Evolutionary conservation across 139 green algal genomes (phyloP).

Genomic region (Zygnema circumcarinatum): DNA sequence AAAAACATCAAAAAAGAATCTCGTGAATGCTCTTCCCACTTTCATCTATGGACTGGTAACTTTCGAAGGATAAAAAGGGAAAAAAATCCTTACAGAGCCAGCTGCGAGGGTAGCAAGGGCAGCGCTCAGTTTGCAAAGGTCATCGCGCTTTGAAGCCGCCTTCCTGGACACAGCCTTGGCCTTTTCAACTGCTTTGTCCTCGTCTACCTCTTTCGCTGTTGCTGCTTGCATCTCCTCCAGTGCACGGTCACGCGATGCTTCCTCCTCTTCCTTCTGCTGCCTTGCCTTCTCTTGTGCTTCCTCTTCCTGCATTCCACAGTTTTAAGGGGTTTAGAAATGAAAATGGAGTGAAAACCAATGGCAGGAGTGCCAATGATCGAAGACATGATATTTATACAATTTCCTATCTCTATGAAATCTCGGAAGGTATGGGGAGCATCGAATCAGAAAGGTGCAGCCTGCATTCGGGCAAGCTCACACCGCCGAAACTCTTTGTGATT

Average conservation of each 20-base stretch:
- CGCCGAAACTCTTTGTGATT: too few relatives aligned
- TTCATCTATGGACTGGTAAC: too few relatives aligned
- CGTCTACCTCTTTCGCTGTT: neutral
- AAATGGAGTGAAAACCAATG: too few relatives aligned
- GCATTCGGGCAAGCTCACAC: too few relatives aligned
- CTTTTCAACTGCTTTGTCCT: neutral
- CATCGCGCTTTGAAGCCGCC: constrained; percentile 32
- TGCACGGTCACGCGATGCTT: constrained; percentile 29
- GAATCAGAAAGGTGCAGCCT: too few relatives aligned
- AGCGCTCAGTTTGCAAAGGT: constrained; percentile 56
- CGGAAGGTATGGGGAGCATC: too few relatives aligned
- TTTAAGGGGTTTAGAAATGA: constrained; percentile 2
- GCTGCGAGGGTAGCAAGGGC: constrained; percentile 56
- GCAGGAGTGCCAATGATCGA: too few relatives aligned
- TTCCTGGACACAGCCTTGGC: constrained; percentile 13
- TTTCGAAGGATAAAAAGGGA: neutral
- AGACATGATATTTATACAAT: neutral
- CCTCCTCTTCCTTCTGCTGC: constrained; percentile 28
- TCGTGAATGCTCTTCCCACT: too few relatives aligned
- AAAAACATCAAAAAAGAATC: too few relatives aligned
- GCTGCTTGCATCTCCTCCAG: constrained; percentile 50
- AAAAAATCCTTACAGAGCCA: constrained; percentile 15
- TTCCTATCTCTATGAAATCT: neutral
- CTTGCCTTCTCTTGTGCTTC: constrained; percentile 41
- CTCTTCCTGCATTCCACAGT: constrained; percentile 42